Percentiles rank a stretch among this genome's conserved stretches.
These are phyloP conservation scores for Rhizopogon salebrosus DNA, from an alignment of 768 basidiomycete genomes.

Conservation along the genomic window DNA sequence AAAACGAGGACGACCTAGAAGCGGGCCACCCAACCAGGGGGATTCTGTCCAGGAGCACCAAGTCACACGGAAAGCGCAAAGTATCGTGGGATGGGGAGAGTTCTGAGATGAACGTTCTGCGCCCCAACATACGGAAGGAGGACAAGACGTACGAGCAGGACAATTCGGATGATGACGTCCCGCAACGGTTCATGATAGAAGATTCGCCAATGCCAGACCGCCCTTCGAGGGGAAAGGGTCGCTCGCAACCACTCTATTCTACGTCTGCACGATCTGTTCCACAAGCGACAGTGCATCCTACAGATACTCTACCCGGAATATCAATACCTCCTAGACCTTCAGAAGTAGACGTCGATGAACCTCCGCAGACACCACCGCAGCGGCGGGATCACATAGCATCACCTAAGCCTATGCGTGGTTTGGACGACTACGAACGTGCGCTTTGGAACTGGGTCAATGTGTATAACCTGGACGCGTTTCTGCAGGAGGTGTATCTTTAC, in stretches of 20 bases:
- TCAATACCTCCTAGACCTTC: constrained; percentile 63
- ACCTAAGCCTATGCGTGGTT: constrained; percentile 53
- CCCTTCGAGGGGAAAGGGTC: constrained; percentile 31
- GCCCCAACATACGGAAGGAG: constrained; percentile 68
- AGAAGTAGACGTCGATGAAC: constrained; percentile 44
- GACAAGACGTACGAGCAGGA: constrained; percentile 56
- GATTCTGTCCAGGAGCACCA: constrained; percentile 20
- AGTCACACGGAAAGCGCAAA: constrained; percentile 43
- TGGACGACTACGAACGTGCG: constrained; percentile 85
- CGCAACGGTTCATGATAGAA: constrained; percentile 84
- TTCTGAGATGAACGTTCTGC: constrained; percentile 53
- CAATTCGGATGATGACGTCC: constrained; percentile 78
- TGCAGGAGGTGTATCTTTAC: constrained; percentile 93
- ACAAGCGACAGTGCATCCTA: constrained; percentile 34
- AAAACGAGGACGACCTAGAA: constrained; percentile 67
- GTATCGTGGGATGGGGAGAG: constrained; percentile 55
- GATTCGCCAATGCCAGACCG: constrained; percentile 35
- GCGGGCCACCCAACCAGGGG: constrained; percentile 43
- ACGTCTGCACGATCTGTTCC: constrained; percentile 34
- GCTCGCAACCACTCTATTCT: constrained; percentile 52
- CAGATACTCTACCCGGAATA: constrained; percentile 30
- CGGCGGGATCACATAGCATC: constrained; percentile 15
- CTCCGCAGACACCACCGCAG: constrained; percentile 14
- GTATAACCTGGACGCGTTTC: constrained; percentile 90
- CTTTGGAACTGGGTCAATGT: constrained; percentile 99